Conservation (phyloP, 2,329 filamentous ascomycete genomes). For the Colletotrichum falcatum region DNA sequence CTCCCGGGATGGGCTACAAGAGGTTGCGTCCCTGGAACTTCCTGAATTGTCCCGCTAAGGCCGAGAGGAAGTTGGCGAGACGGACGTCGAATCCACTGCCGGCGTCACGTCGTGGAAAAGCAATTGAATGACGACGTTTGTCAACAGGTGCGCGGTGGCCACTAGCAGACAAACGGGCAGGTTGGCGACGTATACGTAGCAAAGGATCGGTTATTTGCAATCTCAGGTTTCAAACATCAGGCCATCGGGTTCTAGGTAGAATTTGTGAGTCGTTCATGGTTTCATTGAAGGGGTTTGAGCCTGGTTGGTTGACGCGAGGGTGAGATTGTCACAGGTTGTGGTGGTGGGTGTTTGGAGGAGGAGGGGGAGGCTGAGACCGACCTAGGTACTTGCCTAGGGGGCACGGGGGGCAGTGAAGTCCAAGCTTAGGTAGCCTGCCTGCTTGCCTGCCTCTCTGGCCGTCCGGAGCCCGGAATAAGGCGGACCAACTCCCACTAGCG, state of each 20-base stretch:
- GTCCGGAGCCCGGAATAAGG: constrained; percentile 10
- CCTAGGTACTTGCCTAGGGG: constrained; percentile 13
- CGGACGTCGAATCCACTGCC: constrained; percentile 15
- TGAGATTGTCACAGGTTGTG: constrained; percentile 18
- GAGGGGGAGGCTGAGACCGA: constrained; percentile 27
- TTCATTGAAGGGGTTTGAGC: constrained; percentile 27
- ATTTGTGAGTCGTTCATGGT: constrained; percentile 37
- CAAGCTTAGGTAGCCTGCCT: too few relatives aligned
- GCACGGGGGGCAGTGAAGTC: too few relatives aligned
- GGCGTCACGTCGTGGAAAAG: constrained; percentile 23
- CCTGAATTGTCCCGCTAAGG: constrained; percentile 14
- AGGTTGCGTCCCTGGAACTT: constrained; percentile 14
- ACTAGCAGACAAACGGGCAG: constrained; percentile 6
- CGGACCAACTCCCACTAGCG: constrained; percentile 29
- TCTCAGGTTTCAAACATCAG: constrained; percentile 43
- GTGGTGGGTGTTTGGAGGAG: constrained; percentile 19
- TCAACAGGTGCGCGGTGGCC: constrained; percentile 6
- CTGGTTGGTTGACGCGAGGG: constrained; percentile 17
- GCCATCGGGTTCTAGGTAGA: constrained; percentile 36
- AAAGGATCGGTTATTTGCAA: constrained; percentile 36
- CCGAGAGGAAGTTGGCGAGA: constrained; percentile 4
- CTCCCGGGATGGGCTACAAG: constrained; percentile 14
- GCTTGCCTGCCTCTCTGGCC: too few relatives aligned
- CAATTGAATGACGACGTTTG: constrained; percentile 24
- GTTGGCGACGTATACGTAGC: constrained; percentile 1